Percentiles rank a stretch among this genome's conserved stretches.
Evolutionary conservation across 1,284 basidiomycete species (phyloP).

Genomic region (Ceratobasidium sp.): DNA sequence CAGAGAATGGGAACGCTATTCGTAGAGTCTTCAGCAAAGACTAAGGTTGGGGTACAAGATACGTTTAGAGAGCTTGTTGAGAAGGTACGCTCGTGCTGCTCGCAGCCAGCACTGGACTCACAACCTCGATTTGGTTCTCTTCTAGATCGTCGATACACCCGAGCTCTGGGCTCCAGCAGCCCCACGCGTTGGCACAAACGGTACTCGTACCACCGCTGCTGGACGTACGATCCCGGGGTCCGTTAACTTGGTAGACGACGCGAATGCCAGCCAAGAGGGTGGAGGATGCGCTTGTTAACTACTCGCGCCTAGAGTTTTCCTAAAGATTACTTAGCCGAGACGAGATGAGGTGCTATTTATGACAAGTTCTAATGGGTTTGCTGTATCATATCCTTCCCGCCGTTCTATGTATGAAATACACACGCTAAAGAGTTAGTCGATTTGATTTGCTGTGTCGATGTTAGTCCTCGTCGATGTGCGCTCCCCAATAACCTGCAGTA

Average conservation of each 20-base stretch:
- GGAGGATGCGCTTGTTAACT: conserved; percentile 15
- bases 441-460: too few species aligned
- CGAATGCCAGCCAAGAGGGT: not conserved
- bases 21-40: conserved; percentile 89
- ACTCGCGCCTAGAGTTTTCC: too few species aligned
- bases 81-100: conserved; percentile 52
- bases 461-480: too few species aligned
- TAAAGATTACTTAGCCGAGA: too few species aligned
- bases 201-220: conserved; percentile 1
- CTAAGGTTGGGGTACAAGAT: conserved; percentile 76
- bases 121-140: not conserved
- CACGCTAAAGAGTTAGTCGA: too few species aligned
- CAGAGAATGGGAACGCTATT: conserved; percentile 82
- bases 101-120: not conserved
- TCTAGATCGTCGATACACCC: conserved; percentile 61
- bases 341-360: too few species aligned
- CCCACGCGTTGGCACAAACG: not conserved
- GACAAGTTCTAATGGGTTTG: too few species aligned
- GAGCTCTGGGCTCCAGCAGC: conserved; percentile 66
- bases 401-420: too few species aligned
- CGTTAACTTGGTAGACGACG: conserved; percentile 20
- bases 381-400: too few species aligned
- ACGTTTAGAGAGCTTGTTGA: conserved; percentile 83
- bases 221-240: conserved; percentile 23
- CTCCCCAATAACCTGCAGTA: too few species aligned